Evolutionary conservation across 1,284 basidiomycete genomes (phyloP), one percentile per base, ranked within the genome.

Genomic region (Austropuccinia psidii): DNA sequence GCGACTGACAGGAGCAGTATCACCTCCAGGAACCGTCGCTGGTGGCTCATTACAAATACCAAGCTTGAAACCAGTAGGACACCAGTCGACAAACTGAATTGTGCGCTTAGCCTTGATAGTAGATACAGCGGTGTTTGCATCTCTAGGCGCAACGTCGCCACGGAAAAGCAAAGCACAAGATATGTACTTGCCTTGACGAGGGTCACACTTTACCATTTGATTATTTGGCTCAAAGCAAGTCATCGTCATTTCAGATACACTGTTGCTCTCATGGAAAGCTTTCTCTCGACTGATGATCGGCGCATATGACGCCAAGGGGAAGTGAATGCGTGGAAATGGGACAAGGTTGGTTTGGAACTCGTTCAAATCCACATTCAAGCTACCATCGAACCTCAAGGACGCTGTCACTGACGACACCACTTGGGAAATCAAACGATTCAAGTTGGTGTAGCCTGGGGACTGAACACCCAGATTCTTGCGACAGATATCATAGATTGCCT

Each of bases 271-370:
- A 82, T 98, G 95, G 78, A 87, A 87, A 29, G 93, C 90, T 83
- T 85, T 85, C 77, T 85, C 85, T 61, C 85, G 84, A 41, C 92
- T 95, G 80, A 98, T 86, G 79, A 98, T 89, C 65, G 95, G 95
- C 0, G 96, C 91, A 82, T 91, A 97, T 75, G 92, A 93, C 69
- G 94, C 93, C 76, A 98, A 86, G 67, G 95, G 94, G 89, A 97
- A 98, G 83, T 98, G 95, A 77, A 98, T 98, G 82, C 95, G 92
- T 72, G 92, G 79, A 78, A 73, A 75, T 29, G 74, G 94, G 73
- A 97, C 94, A 81, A 97, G 84, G 84, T 97, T 97, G 76, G 93
- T 97, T 85, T 98, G 95, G 87, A 98, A 98, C 84, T 98, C 94
- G 83, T 91, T 93, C 78, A 98, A 83, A 83, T 98, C 94, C 79